Base-by-base conservation (phyloP, 164 flowering plant genomes). In the Cinnamomum micranthum region DNA sequence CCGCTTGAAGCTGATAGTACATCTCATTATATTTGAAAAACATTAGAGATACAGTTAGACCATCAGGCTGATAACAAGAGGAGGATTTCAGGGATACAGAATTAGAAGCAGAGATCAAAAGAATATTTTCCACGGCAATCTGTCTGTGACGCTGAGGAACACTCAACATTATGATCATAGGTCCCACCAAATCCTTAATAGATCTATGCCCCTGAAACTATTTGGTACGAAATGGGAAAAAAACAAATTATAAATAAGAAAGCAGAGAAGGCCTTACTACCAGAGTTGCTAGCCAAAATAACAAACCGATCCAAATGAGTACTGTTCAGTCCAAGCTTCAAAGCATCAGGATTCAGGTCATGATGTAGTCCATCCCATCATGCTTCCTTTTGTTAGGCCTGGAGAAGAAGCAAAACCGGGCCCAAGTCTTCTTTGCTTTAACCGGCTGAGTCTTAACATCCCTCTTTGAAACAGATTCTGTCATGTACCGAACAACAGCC, bases 401-500 rank as follows among this genome's bases (percentile, higher is more conserved):
- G 10, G 91, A 83, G 77, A 88, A 90, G 78, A 81, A 90, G 84
- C 91, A 92, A 23, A 85, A 77, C 67, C 82, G 87, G 77, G 81
- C 82, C 95, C 95, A 93, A 47, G 82, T 76, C 69, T 82, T 90
- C 81, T 85, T 94, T 72, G 81, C 82, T 82, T 87, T 91, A 33
- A 80, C 78, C 3, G 93, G 91, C 73, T 79, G 89, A 60, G 84
- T 7, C 79, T 86, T 90, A 10, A 76, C 79, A 17, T 88, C 84
- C 75, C 81, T 86, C 64, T 86, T 86, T 13, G 86, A 85, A 73
- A 82, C 87, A 68, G 84, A 84, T 17, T 92, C 92, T 41, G 81
- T 85, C 95, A 94, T 92, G 86, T 87, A 92, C 62, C 81, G 91
- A 76, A 94, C 93, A 77, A 90, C 95, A 71, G 91, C 98, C 98